Evolutionary conservation across 2,329 filamentous ascomycete genomes (phyloP).

Genomic region (Cercospora berteroae): DNA sequence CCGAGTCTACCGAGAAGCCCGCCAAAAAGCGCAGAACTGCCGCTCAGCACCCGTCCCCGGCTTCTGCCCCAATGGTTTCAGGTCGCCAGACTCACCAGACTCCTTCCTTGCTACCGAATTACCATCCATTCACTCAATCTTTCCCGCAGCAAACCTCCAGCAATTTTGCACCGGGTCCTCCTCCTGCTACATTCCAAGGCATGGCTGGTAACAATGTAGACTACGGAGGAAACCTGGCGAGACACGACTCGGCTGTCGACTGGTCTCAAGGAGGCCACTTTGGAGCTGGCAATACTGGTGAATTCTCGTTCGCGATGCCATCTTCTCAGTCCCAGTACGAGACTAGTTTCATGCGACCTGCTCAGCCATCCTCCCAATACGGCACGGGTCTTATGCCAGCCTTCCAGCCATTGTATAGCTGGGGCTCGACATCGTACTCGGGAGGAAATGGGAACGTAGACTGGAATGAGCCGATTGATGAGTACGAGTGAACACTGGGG

Average conservation of each 20-base stretch:
- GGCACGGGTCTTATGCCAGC: no score
- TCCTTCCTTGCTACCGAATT: background rate
- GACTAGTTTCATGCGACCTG: no score
- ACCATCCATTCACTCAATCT: background rate
- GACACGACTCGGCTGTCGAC: background rate
- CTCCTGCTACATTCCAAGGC: no score
- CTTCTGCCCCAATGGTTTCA: no score
- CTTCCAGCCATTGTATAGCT: background rate
- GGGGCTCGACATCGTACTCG: background rate
- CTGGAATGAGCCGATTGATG: background rate
- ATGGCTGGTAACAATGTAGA: no score
- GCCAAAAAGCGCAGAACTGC: background rate
- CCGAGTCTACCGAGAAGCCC: background rate
- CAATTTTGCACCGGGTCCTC: background rate
- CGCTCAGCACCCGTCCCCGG: no score
- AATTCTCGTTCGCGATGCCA: background rate
- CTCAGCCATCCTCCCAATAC: no score
- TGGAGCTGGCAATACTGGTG: background rate
- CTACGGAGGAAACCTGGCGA: background rate
- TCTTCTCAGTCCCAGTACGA: background rate
- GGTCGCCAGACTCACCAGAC: background rate
- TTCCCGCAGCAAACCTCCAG: background rate
- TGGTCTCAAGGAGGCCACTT: background rate
- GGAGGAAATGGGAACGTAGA: background rate
- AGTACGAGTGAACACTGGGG: background rate